Evolutionary conservation across 495 filamentous ascomycete species (phyloP), one percentile per base, ranked within the genome.

Genomic region (Aspergillus affinis): DNA sequence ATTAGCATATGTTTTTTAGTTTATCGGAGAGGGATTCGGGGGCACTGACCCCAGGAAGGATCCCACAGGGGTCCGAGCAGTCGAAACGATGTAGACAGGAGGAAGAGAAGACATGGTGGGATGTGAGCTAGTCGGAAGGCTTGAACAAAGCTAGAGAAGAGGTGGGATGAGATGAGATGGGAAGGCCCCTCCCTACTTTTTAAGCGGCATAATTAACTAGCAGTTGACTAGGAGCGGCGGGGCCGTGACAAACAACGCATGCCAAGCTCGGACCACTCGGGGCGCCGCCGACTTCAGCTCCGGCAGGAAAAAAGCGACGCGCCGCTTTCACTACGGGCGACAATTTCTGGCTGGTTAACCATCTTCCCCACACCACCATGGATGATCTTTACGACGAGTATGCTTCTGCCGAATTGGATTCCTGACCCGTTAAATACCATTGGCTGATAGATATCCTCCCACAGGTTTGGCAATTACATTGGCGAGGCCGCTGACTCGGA

Each of bases 21-120:
- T 12, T 32, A 32, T 32, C n/a, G 21, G 18, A 57, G 7, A 50
- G 75, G 48, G 19, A 54, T 76, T 41, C 15, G 12, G 8, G 4
- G 12, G 13, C 10, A 41, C 82, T 75, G 73, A 96, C 92, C 94
- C 94, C 61, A 93, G 84, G 75, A 98, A 98, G 54, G 88, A 89
- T 67, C 94, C 94, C 64, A 96, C 82, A 47, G 94, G 94, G 48
- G 94, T 98, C 72, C 94, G 86, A 64, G 87, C 89, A 63, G 88
- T 86, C 48, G 93, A 93, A 65, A 97, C 92, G 73, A 98, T 97
- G 78, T 98, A 98, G 54, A 98, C 94, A 26, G 91, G 81, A 64
- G 91, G 87, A 61, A 90, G 83, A 49, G 78, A 78, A 65, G 86
- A 76, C 85, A 86, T 86, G 46, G 52, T 79, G 60, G 15, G 50